These are phyloP conservation scores for Kodamaea plutei DNA, from an alignment of 1,139 yeast species.

Conservation along the genomic window DNA sequence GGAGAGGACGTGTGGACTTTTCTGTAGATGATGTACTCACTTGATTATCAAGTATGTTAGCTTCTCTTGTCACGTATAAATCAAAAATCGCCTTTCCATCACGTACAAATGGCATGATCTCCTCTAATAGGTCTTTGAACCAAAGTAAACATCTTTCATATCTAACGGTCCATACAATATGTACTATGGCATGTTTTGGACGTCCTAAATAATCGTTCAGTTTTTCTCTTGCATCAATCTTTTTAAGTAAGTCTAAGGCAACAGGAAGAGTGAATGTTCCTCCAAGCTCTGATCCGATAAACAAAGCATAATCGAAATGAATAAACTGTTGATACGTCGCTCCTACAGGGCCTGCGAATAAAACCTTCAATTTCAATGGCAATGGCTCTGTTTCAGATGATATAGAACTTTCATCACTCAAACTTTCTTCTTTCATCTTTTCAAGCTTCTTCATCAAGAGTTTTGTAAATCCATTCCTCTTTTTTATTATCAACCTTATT, in stretches of 20 bases:
- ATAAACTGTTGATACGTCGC: constrained; percentile 38
- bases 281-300: constrained; percentile 46
- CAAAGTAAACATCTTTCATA: constrained; percentile 26
- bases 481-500: constrained; percentile 36
- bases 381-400: constrained; percentile 1
- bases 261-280: constrained; percentile 45
- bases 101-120: constrained; percentile 22
- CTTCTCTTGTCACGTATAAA: constrained; percentile 21
- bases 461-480: constrained; percentile 43
- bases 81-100: constrained; percentile 23
- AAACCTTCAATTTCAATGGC: constrained; percentile 23
- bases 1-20: too few species aligned
- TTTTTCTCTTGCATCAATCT: constrained; percentile 20
- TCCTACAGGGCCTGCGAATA: constrained; percentile 45
- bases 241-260: constrained; percentile 34
- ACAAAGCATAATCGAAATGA: constrained; percentile 37
- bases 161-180: constrained; percentile 35
- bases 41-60: too few species aligned
- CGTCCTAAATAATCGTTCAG: constrained; percentile 31
- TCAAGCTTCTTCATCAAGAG: constrained; percentile 26
- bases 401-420: constrained; percentile 1
- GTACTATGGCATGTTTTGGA: constrained; percentile 25
- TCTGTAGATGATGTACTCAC: too few species aligned
- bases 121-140: constrained; percentile 33
- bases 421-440: constrained; percentile 12